Percentiles rank a stretch among this genome's conserved stretches.
These are phyloP conservation scores for Kentomonas sorsogonicus DNA, from an alignment of 208 protist genomes.

Conservation along the genomic window DNA sequence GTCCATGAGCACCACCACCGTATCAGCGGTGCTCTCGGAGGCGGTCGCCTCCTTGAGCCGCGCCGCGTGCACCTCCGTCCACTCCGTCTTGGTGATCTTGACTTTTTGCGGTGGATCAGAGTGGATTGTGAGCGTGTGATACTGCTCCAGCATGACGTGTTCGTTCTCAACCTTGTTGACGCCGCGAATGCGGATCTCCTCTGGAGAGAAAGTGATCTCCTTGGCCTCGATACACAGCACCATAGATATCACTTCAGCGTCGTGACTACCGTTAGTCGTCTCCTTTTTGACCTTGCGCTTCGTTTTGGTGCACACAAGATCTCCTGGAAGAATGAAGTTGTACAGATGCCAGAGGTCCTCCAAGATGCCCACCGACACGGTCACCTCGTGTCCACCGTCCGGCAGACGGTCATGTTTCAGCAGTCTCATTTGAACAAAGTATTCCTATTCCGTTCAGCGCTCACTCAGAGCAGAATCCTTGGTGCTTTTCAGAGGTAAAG, in stretches of 20 bases:
- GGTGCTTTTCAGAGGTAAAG: too few relatives aligned
- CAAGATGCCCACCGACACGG: conserved; percentile 69
- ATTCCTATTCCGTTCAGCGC: too few relatives aligned
- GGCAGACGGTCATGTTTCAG: conserved; percentile 33
- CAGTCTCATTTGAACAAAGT: conserved; percentile 54
- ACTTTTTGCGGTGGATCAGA: conserved; percentile 85
- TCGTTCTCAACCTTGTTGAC: conserved; percentile 83
- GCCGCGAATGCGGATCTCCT: conserved; percentile 82
- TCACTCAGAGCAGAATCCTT: too few relatives aligned
- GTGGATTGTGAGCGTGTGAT: conserved; percentile 93
- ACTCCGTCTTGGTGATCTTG: conserved; percentile 87
- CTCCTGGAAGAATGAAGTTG: conserved; percentile 91
- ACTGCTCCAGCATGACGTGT: conserved; percentile 87
- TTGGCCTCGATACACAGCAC: conserved; percentile 49
- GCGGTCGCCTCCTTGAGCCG: conserved; percentile 77
- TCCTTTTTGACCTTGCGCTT: conserved; percentile 70
- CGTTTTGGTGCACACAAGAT: conserved; percentile 69
- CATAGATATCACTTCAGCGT: conserved; percentile 56
- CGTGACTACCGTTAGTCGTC: conserved; percentile 32
- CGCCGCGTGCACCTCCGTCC: conserved; percentile 70
- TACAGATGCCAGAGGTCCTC: conserved; percentile 98
- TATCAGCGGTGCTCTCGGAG: conserved; percentile 66
- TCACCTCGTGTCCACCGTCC: conserved; percentile 85
- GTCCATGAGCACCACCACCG: conserved; percentile 93
- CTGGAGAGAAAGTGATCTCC: conserved; percentile 61